A percentile compares a stretch with the other conserved stretches of the same genome.
These are phyloP conservation scores for Mycena alexandri DNA, from an alignment of 768 basidiomycete species.

Conservation along the genomic window DNA sequence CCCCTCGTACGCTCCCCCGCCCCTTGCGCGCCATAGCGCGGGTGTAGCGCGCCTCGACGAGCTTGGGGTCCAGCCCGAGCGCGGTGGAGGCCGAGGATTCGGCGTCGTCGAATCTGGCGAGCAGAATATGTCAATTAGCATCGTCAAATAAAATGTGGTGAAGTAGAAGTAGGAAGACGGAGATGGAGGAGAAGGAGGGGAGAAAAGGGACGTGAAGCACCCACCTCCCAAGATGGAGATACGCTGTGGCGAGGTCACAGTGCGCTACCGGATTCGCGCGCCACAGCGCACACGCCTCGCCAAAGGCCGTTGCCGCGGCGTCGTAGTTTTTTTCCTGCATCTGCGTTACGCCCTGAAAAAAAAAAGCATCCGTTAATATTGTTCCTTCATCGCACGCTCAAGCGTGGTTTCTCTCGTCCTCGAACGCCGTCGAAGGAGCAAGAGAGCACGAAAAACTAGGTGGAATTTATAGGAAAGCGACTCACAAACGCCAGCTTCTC, in stretches of 20 bases:
- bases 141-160: too few species aligned
- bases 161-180: neutral
- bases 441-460: neutral
- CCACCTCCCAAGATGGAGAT: conserved; percentile 35
- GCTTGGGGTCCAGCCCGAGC: conserved; percentile 35
- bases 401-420: neutral
- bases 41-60: conserved; percentile 37
- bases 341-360: conserved; percentile 29
- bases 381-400: too few species aligned
- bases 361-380: neutral
- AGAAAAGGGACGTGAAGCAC: conserved; percentile 14
- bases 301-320: conserved; percentile 30
- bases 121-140: neutral
- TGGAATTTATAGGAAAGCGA: neutral
- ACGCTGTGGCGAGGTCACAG: conserved; percentile 38
- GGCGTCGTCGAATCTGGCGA: conserved; percentile 30
- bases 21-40: conserved; percentile 38
- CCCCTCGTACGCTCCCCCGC: conserved; percentile 14
- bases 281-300: conserved; percentile 33
- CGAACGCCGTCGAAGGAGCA: neutral
- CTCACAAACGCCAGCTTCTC: conserved; percentile 30
- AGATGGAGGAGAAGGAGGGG: too few species aligned
- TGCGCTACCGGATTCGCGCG: conserved; percentile 30
- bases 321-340: conserved; percentile 37
- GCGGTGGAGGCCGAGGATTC: conserved; percentile 28